Evolutionary conservation across 495 filamentous ascomycete species (phyloP), one percentile per base, ranked within the genome.

Genomic region (Antarctomyces pellizariae): DNA sequence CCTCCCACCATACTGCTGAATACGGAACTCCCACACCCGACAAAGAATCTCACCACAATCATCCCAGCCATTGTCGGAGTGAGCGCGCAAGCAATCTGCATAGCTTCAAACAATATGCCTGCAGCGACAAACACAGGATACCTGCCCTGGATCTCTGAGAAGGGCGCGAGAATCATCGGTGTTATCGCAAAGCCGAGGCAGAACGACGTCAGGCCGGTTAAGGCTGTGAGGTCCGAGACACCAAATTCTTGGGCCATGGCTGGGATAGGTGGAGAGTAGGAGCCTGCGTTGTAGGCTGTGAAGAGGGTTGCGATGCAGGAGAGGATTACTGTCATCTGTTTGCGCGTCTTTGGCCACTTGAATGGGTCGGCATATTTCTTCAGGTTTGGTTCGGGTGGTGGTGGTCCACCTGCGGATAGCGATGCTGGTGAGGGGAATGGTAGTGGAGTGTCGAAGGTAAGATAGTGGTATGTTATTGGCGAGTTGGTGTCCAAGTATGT

Each of bases 1-100:
- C 84, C 84, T 18, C 84, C 84, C 2, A 91, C 77, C 72, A 92
- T 84, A 7, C 79, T 89, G 3, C 67, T 74, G 43, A 91, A 92
- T 0, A 83, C 84, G 1, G 66, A 75, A 10, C 63, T 67, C 5
- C 71, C 74, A 8, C 70, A 64, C 0, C 84, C 83, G 7, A 64
- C 60, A 20, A 84, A 62, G 35, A 91, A 73, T 6, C 83, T 61
- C 1, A 74, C 72, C 1, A 80, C 46, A 0, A 91, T 39, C 56
- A 92, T 71, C 3, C 78, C 80, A 1, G 64, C 60, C 33, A 72
- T 66, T 0, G 59, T 65, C 2, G 55, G 52, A 1, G 79, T 84
- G 2, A 76, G 47, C n/a, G 74, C 82, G 43, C 75, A 84, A 7
- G 66, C 67, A 18, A 78, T 54, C 35, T 84, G 68, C 34, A 64